Evolutionary conservation across 2,329 filamentous ascomycete genomes (phyloP), one percentile per base, ranked within the genome.

Genomic region (Pyrenophora seminiperda): DNA sequence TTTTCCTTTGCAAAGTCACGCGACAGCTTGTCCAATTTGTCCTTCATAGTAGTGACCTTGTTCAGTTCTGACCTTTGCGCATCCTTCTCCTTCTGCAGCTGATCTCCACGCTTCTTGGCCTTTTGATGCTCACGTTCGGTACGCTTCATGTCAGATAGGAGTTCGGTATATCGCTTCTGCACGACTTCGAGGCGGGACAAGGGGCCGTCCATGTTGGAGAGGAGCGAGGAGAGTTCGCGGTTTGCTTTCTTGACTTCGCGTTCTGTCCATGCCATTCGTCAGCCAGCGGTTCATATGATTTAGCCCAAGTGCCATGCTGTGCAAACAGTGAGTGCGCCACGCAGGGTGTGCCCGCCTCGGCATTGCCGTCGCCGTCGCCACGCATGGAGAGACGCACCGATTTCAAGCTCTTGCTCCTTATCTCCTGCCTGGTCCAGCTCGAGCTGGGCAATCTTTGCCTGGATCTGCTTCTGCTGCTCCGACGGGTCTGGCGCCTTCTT

Each of bases 41-140:
- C 92, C 73, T 96, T 97, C 70, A 97, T 84, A 1, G 87, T 89
- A 15, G 89, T 87, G 17, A 92, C 93, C 76, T 96, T 96, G 76
- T 86, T 93, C 47, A 96, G 80, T 72, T 99, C 94, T 38, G 87
- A 89, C 63, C 91, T 86, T 49, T 89, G 88, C 61, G 90, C 86
- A 71, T 99, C 94, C 73, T 96, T 95, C 67, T 99, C 94, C 73
- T 97, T 99, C 74, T 99, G 94, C 47, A 99, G 76, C 67, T 91
- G 88, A 71, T 99, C 94, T 19, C 90, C 90, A 18, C 91, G 88
- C 74, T 97, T 96, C 80, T 97, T 97, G 66, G 93, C 94, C 76
- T 96, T 97, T 55, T 90, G 83, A 68, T 96, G 92, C 56, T 99
- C 94, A 53, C 92, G 88, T 73, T 99, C 93, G 53, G 96, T 82